Percentiles rank a stretch among this genome's conserved stretches.
These are phyloP conservation scores for Kuraishia hungarica DNA, from an alignment of 805 yeast genomes.

Conservation along the genomic window DNA sequence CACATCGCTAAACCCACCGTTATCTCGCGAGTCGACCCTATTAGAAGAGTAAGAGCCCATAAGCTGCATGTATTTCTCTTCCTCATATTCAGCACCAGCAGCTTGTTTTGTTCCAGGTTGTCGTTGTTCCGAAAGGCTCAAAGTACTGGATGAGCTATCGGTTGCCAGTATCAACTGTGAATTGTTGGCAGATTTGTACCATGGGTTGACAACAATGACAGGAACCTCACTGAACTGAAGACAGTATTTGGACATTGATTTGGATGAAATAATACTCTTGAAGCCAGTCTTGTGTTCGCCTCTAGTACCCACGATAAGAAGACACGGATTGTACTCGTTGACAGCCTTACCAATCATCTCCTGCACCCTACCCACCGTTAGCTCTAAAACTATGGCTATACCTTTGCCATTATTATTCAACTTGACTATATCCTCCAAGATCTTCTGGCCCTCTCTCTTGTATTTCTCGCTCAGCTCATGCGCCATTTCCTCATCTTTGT, in stretches of 20 bases:
- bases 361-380: conserved; percentile 33
- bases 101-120: not conserved
- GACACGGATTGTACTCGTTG: conserved; percentile 34
- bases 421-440: conserved; percentile 21
- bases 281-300: conserved; percentile 29
- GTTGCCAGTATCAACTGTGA: not conserved
- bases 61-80: not conserved
- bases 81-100: not conserved
- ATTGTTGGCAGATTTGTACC: conserved; percentile 14
- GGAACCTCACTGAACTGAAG: conserved; percentile 38
- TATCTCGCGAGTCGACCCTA: not conserved
- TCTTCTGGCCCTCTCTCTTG: conserved; percentile 23
- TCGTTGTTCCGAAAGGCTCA: not conserved
- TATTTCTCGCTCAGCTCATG: conserved; percentile 15
- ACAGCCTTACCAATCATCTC: conserved; percentile 30
- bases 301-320: conserved; percentile 36
- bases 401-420: conserved; percentile 26
- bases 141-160: not conserved
- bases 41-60: not conserved
- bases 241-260: conserved; percentile 38
- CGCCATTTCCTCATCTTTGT: conserved; percentile 15
- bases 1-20: not conserved
- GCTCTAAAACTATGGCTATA: conserved; percentile 33
- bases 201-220: conserved; percentile 34
- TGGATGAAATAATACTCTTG: conserved; percentile 27